Evolutionary conservation across 148 eudicot species (phyloP), one percentile per base, ranked within the genome.

Genomic region (Chenopodium album): DNA sequence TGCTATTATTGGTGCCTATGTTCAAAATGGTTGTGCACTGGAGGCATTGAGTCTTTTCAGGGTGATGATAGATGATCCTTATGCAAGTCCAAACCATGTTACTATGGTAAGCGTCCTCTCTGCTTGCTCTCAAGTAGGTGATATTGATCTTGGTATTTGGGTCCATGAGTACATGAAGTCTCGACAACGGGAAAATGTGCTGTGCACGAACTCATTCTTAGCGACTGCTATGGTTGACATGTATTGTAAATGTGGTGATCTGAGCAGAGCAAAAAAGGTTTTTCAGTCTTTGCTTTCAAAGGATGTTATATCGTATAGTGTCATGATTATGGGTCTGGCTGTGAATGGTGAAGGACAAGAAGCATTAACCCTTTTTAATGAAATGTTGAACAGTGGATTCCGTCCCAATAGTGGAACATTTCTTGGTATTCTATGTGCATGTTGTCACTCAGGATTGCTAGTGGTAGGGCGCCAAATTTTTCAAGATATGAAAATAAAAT

Each of bases 321-420:
- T 87, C n/a, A 94, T 92, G 97, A 89, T 94, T 64, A 94, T 91
- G 89, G 97, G 94, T 73, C 90, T 94, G 67, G 98, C 94, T 78
- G 82, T 90, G 78, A 92, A 94, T 69, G 97, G 98, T 26, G 74
- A 90, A 88, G 98, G 97, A 77, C 77, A 84, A n/a, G 97, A 91
- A 68, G 93, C 98, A 60, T 80, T 94, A 47, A 82, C 54, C 22
- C 90, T 85, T 75, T 94, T 90, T 83, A 78, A 80, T 20, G 70
- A 81, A 78, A 82, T 91, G 88, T 76, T 81, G 31, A 88, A 89
- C 14, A 44, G 81, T 34, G 77, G 85, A 67, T 64, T 86, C 41
- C 79, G 11, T 71, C 93, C 94, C 4, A 85, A 92, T 82, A 85
- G 86, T 26, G 91, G 89, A 85, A 90, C 93, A 69, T 82, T 91